Base-by-base conservation (phyloP, 1,284 basidiomycete genomes). In the Cutaneotrichosporon dermatis region DNA sequence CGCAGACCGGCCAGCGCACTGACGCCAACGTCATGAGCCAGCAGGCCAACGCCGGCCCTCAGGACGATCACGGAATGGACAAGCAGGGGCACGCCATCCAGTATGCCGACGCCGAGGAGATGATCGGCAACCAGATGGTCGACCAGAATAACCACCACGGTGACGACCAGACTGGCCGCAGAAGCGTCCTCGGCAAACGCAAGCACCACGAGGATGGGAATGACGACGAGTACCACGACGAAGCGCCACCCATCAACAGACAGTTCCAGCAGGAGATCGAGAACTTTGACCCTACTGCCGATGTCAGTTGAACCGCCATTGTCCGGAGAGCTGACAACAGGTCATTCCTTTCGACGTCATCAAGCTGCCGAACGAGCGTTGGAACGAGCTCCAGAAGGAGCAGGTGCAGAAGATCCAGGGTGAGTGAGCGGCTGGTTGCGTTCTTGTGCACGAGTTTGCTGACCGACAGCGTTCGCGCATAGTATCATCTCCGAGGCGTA, bases 301-400 rank as follows among this genome's bases (percentile, higher is more conserved):
- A 63, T 52, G 65, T 68, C 51, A 49, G 61, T 35, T 37, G 25
- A 3, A 25, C 25, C 25, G 25, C 25, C 25, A 3, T 25, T 25
- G 25, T 25, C 3, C 25, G 2, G 2, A 25, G 25, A 13, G 55
- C 59, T 55, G 8, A 57, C 49, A 6, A 25, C 35, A 67, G 64
- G 56, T 66, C 13, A 55, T 57, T 15, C 43, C 49, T 4, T 68
- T 64, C 49, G 57, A 60, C n/a, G 37, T 55, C 37, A 53, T 68
- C 45, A 52, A 16, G 4, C 50, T 64, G 25, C 58, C 73, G 6
- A 66, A 66, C 34, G 58, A 61, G 6, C 41, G 61, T 25, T 75
- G 72, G 73, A 60, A 69, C 16, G 45, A 53, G 37, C 61, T 73
- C 5, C 68, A 72, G 58, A 46, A 51, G 5, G 63, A 67, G 42